Conservation (phyloP, 768 basidiomycete species). For the Leccinum truebloodii region DNA sequence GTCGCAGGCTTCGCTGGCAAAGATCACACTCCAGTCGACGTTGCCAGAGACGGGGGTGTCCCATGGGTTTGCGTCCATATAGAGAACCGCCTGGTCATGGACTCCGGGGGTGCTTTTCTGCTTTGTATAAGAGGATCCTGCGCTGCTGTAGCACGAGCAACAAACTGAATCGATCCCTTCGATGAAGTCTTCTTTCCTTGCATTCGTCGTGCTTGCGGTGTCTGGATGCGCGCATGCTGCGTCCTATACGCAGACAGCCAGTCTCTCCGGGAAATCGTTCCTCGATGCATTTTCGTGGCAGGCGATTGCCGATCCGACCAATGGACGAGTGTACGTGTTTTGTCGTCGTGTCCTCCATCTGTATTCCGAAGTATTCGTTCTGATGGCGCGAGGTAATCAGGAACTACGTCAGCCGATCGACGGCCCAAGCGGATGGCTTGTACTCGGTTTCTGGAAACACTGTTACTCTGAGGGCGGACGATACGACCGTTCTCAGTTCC, state of each 20-base stretch:
- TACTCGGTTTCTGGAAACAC: constrained; percentile 52
- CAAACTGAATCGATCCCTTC: background rate
- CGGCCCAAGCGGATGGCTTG: constrained; percentile 54
- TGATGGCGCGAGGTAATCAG: constrained; percentile 20
- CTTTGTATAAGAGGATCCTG: constrained; percentile 11
- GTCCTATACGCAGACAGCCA: constrained; percentile 47
- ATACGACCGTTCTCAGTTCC: constrained; percentile 31
- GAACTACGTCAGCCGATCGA: constrained; percentile 46
- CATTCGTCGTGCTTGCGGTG: constrained; percentile 11
- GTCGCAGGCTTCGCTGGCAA: too few relatives aligned
- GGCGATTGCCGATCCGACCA: constrained; percentile 34
- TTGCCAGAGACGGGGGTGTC: background rate
- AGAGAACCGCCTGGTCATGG: background rate
- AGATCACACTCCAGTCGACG: background rate
- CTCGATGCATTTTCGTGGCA: constrained; percentile 35
- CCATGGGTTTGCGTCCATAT: background rate
- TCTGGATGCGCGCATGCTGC: constrained; percentile 33
- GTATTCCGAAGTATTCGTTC: background rate
- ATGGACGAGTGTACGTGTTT: constrained; percentile 34
- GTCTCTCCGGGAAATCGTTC: constrained; percentile 52
- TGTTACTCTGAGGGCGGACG: constrained; percentile 35
- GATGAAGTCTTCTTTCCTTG: constrained; percentile 7
- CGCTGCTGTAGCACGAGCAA: background rate
- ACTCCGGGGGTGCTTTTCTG: background rate
- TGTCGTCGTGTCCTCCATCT: background rate